Evolutionary conservation across 495 filamentous ascomycete genomes (phyloP), one percentile per base, ranked within the genome.

Genomic region (Hyaloscypha hepaticicola): DNA sequence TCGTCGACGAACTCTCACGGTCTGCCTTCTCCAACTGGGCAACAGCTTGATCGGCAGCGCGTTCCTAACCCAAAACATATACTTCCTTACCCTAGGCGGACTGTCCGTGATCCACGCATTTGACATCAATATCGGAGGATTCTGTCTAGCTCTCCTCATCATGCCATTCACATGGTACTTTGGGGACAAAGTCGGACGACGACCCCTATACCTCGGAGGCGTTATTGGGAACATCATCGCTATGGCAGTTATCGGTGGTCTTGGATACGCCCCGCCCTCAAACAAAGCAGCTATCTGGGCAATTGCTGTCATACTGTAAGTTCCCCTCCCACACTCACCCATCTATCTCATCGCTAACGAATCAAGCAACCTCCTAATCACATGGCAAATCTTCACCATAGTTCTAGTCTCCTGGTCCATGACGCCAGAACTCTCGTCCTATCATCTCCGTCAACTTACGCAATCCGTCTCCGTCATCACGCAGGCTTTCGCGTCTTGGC

Each of bases 201-300:
- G 69, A 6, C 41, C 58, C 1, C 26, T 71, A 8, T 68, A 68
- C 34, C 66, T 71, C 25, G 28, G 56, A 12, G 69, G 69, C 12
- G 31, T 61, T 6, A 24, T 51, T 7, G 58, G 55, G 1, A 64
- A 61, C 48, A 34, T 60, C 5, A 31, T 68, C 14, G 29, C 33
- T 7, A 21, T 71, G 12, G 29, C 11, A 4, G 50, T 65, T 11
- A 22, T 68, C 1, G 69, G 69, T 9, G 61, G 50, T 16, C 58
- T 68, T 19, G 31, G 60, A 16, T 65, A 61, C 33, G 29, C 58
- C 3, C 41, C 50, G 0, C 21, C 56, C 0, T 50, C 55, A 2
- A 77, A 80, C 21, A 73, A 76, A 27, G 61, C 22, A 9, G 56
- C 66, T 11, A 41, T 55, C 25, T 81, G 75, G 73, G 78, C 59